Base-by-base conservation (phyloP, 2,329 filamentous ascomycete species). In the Cladosporium halotolerans region DNA sequence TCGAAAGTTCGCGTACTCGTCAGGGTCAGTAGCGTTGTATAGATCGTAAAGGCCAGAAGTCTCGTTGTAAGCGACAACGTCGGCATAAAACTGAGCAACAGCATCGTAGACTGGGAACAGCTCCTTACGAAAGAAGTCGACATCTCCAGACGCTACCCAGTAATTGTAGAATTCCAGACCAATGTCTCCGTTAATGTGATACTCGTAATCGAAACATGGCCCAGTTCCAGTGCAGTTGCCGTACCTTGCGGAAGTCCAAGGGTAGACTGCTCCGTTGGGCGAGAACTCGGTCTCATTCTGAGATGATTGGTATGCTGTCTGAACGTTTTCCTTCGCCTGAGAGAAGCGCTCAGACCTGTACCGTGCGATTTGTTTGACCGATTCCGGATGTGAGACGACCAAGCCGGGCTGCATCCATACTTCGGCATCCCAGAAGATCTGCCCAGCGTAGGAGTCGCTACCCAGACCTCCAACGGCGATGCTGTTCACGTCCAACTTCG, bases 121-220 rank as follows among this genome's bases (percentile, higher is more conserved):
- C 4, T 75, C 69, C 2, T 76, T 67, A 14, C 75, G 73, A 68
- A 85, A 84, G 54, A 74, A 76, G 2, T 74, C 63, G 1, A 73
- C 76, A 62, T 85, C 80, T 13, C 82, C 83, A 44, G 79, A 83
- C 1, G 77, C 75, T 13, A 79, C 72, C 70, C 77, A 82, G 55
- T 84, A 80, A 50, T 84, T 83, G 60, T 79, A 75, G 55, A 85
- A 72, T 1, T 80, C 75, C 31, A 86, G 71, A 0, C 80, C 82
- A 59, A 88, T 86, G 59, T 87, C 84, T 7, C 83, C 82, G 60
- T 87, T 87, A 36, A 88, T 61, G 65, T 88, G 84, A 60, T 88
- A 88, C 63, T 88, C 77, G 58, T 88, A 87, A 65, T 88, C 84
- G 60, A 83, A 85, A 65, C 84, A 88, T 14, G 75, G 73, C 6